Base-by-base conservation (phyloP, 2,329 filamentous ascomycete genomes). In the Nemania sp. region DNA sequence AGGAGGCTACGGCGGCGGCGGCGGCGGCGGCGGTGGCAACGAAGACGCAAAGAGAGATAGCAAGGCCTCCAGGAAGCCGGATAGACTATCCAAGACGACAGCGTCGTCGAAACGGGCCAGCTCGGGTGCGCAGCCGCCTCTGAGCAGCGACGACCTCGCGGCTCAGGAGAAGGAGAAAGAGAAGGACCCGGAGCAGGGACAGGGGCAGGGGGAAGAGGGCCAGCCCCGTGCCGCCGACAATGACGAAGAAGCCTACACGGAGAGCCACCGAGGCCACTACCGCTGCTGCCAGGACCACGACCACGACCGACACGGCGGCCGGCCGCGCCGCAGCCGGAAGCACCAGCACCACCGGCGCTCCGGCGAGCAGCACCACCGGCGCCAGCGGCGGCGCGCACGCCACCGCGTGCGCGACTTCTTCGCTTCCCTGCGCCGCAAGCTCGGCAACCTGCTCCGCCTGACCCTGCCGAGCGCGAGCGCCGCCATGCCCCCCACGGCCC, bases 321-420 rank as follows among this genome's bases (percentile, higher is more conserved):
- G 20, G 21, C 51, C 43, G n/a, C 57, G 50, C 1, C 60, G 52
- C 10, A 63, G 57, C n/a, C n/a, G n/a, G 34, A 63, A 60, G 9
- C 54, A 63, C 46, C 53, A 60, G 12, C 54, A 63, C 46, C 53
- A 47, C 32, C 60, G 60, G 2, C 60, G 57, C 43, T 25, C 49
- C 1, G 43, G 34, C 39, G 50, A 61, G 11, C 50, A 55, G 29
- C 58, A 46, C 17, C 58, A 63, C n/a, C 35, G 61, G 12, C 57
- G 61, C 1, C 58, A 63, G 13, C 61, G 58, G n/a, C 40, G 52
- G 11, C 49, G 58, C 5, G 51, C 50, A 1, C 49, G 15, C 10
- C 46, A 47, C 29, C 46, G 32, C 13, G 54, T 63, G 54, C 58
- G 54, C 0, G 54, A 58, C 18, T 63, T 63, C 58, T 63, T 63